These are phyloP conservation scores for Evernia prunastri DNA, from an alignment of 495 filamentous ascomycete species.

Conservation along the genomic window DNA sequence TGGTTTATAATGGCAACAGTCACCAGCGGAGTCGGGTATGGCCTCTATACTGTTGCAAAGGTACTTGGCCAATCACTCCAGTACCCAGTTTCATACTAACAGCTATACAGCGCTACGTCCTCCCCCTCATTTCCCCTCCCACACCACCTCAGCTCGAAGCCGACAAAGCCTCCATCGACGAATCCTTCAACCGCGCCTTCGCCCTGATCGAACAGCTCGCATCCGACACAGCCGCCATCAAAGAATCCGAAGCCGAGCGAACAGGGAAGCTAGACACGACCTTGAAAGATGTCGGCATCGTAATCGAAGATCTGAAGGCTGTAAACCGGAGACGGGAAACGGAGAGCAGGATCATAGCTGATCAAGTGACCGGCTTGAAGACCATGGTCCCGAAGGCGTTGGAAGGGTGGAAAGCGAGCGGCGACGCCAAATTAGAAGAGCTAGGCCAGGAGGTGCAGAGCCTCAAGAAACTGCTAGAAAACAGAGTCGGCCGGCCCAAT, in stretches of 20 bases:
- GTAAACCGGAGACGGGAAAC: conserved; percentile 73
- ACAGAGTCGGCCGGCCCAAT: conserved; percentile 57
- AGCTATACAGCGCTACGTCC: conserved; percentile 68
- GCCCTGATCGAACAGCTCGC: conserved; percentile 83
- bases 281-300: conserved; percentile 73
- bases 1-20: conserved; percentile 98
- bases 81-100: neutral
- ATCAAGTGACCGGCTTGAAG: conserved; percentile 76
- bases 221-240: conserved; percentile 81
- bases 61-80: conserved; percentile 32
- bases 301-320: conserved; percentile 72
- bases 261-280: conserved; percentile 79
- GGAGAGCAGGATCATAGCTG: conserved; percentile 74
- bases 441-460: conserved; percentile 85
- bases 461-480: conserved; percentile 78
- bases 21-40: conserved; percentile 77
- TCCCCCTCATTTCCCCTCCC: conserved; percentile 84
- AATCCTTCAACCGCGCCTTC: conserved; percentile 85
- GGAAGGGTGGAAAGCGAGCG: conserved; percentile 74
- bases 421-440: conserved; percentile 74
- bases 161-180: conserved; percentile 88
- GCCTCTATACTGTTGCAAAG: conserved; percentile 81
- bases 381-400: conserved; percentile 82
- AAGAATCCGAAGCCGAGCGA: conserved; percentile 74
- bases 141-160: conserved; percentile 87